Percentiles rank a stretch among this genome's conserved stretches.
phyloP scores from a whole-genome alignment of 495 filamentous ascomycete species.

The Astrothelium macrocarpum region DNA sequence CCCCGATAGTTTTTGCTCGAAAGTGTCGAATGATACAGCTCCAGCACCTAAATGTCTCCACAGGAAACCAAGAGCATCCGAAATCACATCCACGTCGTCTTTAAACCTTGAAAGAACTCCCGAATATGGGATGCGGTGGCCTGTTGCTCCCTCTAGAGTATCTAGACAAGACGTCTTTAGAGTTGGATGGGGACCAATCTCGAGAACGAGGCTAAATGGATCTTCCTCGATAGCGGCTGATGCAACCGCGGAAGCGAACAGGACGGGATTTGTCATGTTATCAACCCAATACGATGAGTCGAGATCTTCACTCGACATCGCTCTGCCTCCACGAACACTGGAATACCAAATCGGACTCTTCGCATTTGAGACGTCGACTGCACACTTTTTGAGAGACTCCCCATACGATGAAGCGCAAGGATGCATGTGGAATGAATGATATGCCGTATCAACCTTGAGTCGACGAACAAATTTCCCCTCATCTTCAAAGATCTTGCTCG shows the following conservation, averaged over 20 bases:
- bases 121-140: neutral
- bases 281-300: conserved; percentile 21
- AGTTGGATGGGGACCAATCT: conserved; percentile 46
- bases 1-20: neutral
- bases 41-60: neutral
- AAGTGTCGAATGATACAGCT: neutral
- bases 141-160: neutral
- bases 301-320: neutral
- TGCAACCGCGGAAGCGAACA: conserved; percentile 15
- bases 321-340: neutral
- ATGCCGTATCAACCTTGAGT: conserved; percentile 37
- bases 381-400: neutral
- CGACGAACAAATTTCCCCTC: conserved; percentile 34
- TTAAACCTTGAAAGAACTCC: neutral
- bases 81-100: neutral
- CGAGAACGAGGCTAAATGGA: conserved; percentile 30
- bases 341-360: neutral
- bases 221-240: neutral
- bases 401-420: conserved; percentile 20
- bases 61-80: neutral
- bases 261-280: conserved; percentile 24
- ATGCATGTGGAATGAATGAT: conserved; percentile 34
- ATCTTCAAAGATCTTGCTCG: conserved; percentile 35
- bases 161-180: conserved; percentile 29
- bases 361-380: neutral